Evolutionary conservation across 163 green algal genomes (phyloP), one percentile per base, ranked within the genome.

Genomic region (Scenedesmus sp.): DNA sequence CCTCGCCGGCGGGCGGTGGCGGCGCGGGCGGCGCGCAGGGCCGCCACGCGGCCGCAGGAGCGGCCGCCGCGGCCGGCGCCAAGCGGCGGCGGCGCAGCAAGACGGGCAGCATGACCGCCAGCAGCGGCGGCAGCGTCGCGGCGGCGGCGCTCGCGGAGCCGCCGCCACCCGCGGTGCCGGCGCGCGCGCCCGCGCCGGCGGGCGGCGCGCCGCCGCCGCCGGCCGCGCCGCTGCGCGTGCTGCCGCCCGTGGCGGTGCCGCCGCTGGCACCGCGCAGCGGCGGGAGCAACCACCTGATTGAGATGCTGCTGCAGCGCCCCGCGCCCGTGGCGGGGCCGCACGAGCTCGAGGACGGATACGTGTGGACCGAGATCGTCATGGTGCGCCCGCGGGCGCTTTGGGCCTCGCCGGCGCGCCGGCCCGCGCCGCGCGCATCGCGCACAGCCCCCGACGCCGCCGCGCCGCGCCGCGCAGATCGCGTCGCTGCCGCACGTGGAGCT

Each of bases 401-500:
- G 20, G 24, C 28, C 14, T 14, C 22, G 20, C 20, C 24, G 14
- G 57, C 24, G 26, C 42, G 50, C 22, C 14, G 56, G 50, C 10
- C 36, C 33, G 28, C 11, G 7, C 7, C 39, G 39, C n/a, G 6
- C 18, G 48, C 39, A 47, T 47, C 39, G 39, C 39, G 6, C 39
- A 47, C 39, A 47, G 7, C 10, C 14, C 14, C 5, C 24, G 1
- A 5, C 53, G 2, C 20, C 24, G 20, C 63, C 24, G 10, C 7
- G 15, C 9, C 39, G 10, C 39, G 7, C 39, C 7, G 24, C 45
- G 28, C 83, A 89, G 84, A 86, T 91, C 60, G 67, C 89, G 31
- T 94, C 90, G 75, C 80, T 95, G 53, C 91, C 91, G 3, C 89
- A 94, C 70, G 28, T 95, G 1, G 60, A 85, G n/a, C 83, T 87